Conservation (phyloP, 1,284 basidiomycete genomes). For the Puccinia novopanici region DNA sequence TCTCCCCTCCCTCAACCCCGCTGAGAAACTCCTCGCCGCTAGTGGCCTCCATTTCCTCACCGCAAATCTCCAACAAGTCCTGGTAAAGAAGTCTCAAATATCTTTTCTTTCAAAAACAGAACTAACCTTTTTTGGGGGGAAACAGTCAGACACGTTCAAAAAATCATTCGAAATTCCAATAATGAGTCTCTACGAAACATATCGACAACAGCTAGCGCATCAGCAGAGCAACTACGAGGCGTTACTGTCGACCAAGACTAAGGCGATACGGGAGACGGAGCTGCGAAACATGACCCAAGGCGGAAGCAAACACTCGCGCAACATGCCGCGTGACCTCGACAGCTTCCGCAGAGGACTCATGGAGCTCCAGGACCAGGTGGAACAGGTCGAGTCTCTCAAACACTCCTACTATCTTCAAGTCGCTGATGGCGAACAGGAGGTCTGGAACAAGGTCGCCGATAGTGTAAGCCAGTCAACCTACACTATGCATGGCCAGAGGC, state of each 20-base stretch:
- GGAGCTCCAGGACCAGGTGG: conserved; percentile 55
- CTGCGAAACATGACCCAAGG: conserved; percentile 54
- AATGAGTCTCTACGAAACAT: conserved; percentile 54
- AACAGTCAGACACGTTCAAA: conserved; percentile 55
- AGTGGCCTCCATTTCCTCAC: conserved; percentile 55
- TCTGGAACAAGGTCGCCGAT: conserved; percentile 54
- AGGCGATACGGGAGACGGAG: conserved; percentile 55
- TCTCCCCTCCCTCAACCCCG: conserved; percentile 49
- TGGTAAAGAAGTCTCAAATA: conserved; percentile 49
- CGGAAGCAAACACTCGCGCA: conserved; percentile 48
- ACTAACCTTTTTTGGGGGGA: not conserved
- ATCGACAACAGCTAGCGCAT: conserved; percentile 50
- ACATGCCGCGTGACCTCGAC: conserved; percentile 52
- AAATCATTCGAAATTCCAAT: conserved; percentile 55
- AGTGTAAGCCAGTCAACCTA: conserved; percentile 50
- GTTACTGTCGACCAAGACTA: conserved; percentile 53
- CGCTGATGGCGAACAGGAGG: conserved; percentile 53
- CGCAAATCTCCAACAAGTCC: conserved; percentile 54
- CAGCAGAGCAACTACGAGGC: conserved; percentile 55
- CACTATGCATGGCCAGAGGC: not conserved
- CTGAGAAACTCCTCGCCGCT: conserved; percentile 54
- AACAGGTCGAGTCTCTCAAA: conserved; percentile 55
- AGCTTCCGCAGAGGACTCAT: conserved; percentile 55
- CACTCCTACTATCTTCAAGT: conserved; percentile 55
- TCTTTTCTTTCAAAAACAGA: no score